Conservation (phyloP, 169 alveolate genomes). For the Plasmodium cynomolgi region DNA sequence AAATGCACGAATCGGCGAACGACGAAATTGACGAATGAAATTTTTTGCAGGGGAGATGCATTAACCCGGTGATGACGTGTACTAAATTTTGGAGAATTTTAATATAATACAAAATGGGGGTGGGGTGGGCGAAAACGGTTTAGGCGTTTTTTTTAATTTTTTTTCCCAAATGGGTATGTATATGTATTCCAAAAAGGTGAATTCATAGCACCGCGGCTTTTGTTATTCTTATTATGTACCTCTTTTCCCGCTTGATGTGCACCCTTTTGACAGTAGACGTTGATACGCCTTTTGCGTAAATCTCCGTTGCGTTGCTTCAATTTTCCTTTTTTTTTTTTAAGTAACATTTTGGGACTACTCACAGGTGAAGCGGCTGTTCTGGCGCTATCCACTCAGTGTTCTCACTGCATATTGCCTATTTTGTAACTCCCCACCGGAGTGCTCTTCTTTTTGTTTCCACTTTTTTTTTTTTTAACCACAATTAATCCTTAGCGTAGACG, state of each 20-base stretch:
- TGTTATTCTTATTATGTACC: neutral
- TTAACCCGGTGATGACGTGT: neutral
- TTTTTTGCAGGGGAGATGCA: neutral
- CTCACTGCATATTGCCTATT: neutral
- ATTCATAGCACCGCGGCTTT: neutral
- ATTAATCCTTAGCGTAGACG: neutral
- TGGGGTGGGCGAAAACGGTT: neutral
- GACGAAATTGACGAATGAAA: neutral
- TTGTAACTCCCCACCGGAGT: neutral
- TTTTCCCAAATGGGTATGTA: neutral
- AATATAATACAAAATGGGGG: neutral
- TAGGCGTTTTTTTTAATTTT: neutral
- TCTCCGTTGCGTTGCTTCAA: neutral
- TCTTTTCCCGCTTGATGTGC: neutral
- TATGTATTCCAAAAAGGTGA: neutral
- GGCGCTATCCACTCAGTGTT: neutral
- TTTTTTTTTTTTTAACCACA: neutral
- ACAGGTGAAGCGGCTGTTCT: neutral
- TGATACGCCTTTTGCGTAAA: neutral
- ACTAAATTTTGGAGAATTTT: neutral
- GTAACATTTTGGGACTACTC: neutral
- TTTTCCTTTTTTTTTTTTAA: neutral
- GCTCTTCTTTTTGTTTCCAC: neutral
- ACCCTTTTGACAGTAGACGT: neutral
- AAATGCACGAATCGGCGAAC: neutral